These are phyloP conservation scores for Monotropa hypopitys DNA, from an alignment of 179 eudicot genomes.

Conservation along the genomic window DNA sequence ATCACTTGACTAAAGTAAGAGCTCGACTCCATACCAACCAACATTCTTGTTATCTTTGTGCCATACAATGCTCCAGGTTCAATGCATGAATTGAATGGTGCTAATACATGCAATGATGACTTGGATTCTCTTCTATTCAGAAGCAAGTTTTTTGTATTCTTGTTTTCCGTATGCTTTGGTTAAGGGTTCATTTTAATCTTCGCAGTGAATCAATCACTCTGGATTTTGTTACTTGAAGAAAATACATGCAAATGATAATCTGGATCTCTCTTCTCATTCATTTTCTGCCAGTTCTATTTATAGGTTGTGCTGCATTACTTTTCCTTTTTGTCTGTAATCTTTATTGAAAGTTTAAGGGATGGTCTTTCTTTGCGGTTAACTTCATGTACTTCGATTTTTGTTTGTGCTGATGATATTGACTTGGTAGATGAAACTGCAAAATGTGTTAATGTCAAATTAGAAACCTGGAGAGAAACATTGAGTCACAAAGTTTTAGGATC, in stretches of 20 bases:
- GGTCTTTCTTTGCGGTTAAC: not conserved
- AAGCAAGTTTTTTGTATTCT: not conserved
- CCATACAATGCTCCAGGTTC: not conserved
- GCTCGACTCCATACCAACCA: constrained; percentile 2
- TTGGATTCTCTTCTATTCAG: not conserved
- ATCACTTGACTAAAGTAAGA: constrained; percentile 35
- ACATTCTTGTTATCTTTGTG: not conserved
- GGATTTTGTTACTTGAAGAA: not conserved
- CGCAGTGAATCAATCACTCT: not conserved
- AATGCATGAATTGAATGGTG: not conserved
- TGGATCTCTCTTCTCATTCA: not conserved
- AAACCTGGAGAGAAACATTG: too few relatives aligned
- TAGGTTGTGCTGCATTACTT: not conserved
- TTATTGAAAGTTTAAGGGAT: not conserved
- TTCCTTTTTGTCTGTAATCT: not conserved
- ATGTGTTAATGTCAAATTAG: too few relatives aligned
- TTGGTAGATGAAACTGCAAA: too few relatives aligned
- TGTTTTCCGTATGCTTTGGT: not conserved
- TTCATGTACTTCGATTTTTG: not conserved
- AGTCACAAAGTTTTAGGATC: too few relatives aligned
- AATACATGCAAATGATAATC: not conserved
- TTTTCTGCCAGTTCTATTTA: not conserved
- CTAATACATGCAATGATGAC: not conserved
- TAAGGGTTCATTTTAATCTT: not conserved
- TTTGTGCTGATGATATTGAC: too few relatives aligned